Evolutionary conservation across 768 basidiomycete species (phyloP), one percentile per base, ranked within the genome.

Genomic region (Heimioporus sp.): DNA sequence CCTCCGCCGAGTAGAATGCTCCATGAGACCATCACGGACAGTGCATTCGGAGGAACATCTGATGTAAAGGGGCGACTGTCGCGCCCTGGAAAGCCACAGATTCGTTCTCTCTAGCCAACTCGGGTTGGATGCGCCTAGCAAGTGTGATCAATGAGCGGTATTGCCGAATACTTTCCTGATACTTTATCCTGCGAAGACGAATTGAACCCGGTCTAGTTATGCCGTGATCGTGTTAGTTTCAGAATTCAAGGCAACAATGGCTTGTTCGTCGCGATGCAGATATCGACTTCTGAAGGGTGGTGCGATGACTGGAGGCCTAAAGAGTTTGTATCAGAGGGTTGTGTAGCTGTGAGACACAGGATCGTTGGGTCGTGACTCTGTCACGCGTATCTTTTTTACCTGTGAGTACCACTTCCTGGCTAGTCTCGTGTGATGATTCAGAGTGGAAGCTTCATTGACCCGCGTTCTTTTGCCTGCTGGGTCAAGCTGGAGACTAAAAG

Each of bases 371-470:
- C n/a, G n/a, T 63, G 62, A 63, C 62, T 30, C 32, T 30, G 20
- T 46, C 54, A 57, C 55, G 5, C 24, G 24, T 19, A 31, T 32
- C 30, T 36, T 41, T 41, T 36, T 30, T 35, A 43, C 58, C 31
- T 10, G 67, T 72, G 37, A 67, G 65, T 51, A 48, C 54, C 20
- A 10, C 58, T 46, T 50, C 9, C 9, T 32, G 45, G 38, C 34
- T 36, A 2, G 37, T 54, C 34, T 34, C 19, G 60, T 31, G 67
- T 68, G 90, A 92, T 92, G 88, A 92, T 81, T 87, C 85, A 88
- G 90, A 92, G 90, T 92, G 90, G 90, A 90, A 84, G 74, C 90
- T 86, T 72, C 68, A 87, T 80, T 74, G 78, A 91, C 81, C 87
- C 77, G 72, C 69, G 58, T 67, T 62, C 15, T 48, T 28, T 40